These are phyloP conservation scores for Solanum chmielewskii DNA, from an alignment of 257 asterid species.

Conservation along the genomic window DNA sequence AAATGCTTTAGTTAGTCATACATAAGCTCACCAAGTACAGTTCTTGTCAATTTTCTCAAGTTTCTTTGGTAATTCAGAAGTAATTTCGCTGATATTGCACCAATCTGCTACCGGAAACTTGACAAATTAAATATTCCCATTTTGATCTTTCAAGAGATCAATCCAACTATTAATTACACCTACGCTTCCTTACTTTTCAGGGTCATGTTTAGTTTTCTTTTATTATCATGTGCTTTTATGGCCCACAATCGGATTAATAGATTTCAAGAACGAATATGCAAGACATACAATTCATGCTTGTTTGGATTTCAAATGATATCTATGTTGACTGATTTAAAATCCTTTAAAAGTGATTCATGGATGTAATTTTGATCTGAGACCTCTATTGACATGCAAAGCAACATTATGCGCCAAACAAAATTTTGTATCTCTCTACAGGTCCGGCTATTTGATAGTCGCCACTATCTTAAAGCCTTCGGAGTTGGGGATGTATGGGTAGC, in stretches of 20 bases:
- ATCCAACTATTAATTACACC: neutral
- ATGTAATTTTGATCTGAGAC: neutral
- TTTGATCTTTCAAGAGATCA: neutral
- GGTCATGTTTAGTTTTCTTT: neutral
- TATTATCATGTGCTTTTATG: neutral
- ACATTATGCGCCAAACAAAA: neutral
- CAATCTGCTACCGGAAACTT: neutral
- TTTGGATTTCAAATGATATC: neutral
- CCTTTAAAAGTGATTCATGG: neutral
- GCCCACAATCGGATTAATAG: neutral
- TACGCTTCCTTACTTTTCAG: neutral
- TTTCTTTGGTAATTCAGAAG: neutral
- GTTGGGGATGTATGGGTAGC: slow-evolving; percentile 95
- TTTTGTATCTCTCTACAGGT: slow-evolving; percentile 34
- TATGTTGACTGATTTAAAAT: neutral
- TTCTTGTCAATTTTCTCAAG: neutral
- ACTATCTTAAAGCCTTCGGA: slow-evolving; percentile 79
- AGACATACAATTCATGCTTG: neutral
- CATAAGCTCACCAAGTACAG: neutral
- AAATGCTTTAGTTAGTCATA: neutral
- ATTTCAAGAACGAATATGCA: neutral
- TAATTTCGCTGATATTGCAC: neutral
- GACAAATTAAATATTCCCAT: neutral
- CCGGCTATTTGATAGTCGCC: slow-evolving; percentile 65
- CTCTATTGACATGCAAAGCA: neutral